A percentile compares a stretch with the other conserved stretches of the same genome.
phyloP scores from a whole-genome alignment of 1,284 basidiomycete species.

The Microbotryum violaceum region DNA sequence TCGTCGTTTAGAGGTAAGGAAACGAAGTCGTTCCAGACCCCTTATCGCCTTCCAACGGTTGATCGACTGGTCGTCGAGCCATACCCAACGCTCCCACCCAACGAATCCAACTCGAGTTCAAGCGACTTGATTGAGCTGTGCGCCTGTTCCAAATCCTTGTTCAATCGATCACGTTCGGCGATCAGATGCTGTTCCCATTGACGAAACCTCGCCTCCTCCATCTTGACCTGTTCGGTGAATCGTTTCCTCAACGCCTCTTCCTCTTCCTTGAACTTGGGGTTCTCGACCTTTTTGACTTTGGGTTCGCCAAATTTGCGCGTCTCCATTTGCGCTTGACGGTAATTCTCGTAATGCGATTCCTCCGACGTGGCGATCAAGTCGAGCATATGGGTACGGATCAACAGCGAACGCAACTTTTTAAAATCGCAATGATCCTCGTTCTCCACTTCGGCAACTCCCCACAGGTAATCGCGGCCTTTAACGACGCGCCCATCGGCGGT shows the following conservation, averaged over 20 bases:
- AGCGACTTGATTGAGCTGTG: conserved; percentile 49
- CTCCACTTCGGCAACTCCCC: conserved; percentile 99
- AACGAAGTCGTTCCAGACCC: neutral
- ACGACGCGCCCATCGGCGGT: conserved; percentile 85
- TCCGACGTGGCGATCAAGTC: conserved; percentile 95
- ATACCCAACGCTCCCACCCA: conserved; percentile 26
- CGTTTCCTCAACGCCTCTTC: conserved; percentile 87
- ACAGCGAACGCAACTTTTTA: conserved; percentile 88
- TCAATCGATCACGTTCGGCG: conserved; percentile 89
- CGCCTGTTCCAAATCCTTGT: conserved; percentile 89
- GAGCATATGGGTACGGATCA: conserved; percentile 98
- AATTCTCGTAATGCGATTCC: conserved; percentile 95
- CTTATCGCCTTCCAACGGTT: conserved; percentile 3
- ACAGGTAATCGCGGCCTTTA: conserved; percentile 98
- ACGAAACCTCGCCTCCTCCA: conserved; percentile 93
- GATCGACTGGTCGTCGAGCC: conserved; percentile 19
- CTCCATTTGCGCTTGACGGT: conserved; percentile 98
- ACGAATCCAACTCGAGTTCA: conserved; percentile 33
- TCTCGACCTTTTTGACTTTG: conserved; percentile 97
- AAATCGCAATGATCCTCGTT: conserved; percentile 99
- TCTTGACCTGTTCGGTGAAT: conserved; percentile 99
- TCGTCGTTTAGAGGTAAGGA: neutral
- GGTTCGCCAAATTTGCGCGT: conserved; percentile 98
- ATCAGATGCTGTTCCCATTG: conserved; percentile 90
- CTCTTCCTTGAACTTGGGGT: conserved; percentile 99